A percentile compares a stretch with the other conserved stretches of the same genome.
phyloP scores from a whole-genome alignment of 768 basidiomycete genomes.

The Tephrocybe sp. region DNA sequence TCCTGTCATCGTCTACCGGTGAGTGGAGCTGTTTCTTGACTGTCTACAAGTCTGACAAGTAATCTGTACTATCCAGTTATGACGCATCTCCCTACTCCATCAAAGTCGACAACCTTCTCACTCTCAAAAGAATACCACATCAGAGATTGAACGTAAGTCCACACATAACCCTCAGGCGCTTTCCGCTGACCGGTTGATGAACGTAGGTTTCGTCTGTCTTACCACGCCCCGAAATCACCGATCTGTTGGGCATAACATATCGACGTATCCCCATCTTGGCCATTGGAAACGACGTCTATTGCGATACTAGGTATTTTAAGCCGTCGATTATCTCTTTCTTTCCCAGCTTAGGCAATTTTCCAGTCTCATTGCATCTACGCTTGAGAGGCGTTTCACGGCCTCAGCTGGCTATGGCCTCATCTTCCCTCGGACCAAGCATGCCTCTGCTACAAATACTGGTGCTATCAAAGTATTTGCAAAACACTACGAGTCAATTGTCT shows the following conservation, averaged over 20 bases:
- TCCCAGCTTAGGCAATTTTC: not conserved
- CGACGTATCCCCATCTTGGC: conserved; percentile 61
- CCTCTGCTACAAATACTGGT: conserved; percentile 42
- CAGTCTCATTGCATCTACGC: conserved; percentile 47
- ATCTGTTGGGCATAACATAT: conserved; percentile 51
- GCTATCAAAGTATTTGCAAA: conserved; percentile 48
- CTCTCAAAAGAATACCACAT: conserved; percentile 50
- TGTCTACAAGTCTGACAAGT: not conserved
- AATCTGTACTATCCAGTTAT: conserved; percentile 35
- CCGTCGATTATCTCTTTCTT: not conserved
- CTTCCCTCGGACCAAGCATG: conserved; percentile 45
- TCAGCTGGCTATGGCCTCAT: conserved; percentile 46
- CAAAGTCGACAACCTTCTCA: conserved; percentile 52
- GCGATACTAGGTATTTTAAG: conserved; percentile 44
- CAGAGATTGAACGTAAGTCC: conserved; percentile 44
- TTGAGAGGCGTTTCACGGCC: conserved; percentile 57
- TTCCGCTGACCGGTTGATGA: not conserved
- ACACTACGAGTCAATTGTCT: conserved; percentile 48
- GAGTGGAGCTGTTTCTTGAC: conserved; percentile 13
- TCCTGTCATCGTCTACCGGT: conserved; percentile 50
- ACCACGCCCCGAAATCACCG: conserved; percentile 58
- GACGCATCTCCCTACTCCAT: conserved; percentile 49
- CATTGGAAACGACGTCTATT: conserved; percentile 62
- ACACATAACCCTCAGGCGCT: too few species aligned
- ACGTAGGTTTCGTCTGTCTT: conserved; percentile 48